Evolutionary conservation across 2,329 filamentous ascomycete genomes (phyloP), one percentile per base, ranked within the genome.

Genomic region (Chrysoporthe puriensis): DNA sequence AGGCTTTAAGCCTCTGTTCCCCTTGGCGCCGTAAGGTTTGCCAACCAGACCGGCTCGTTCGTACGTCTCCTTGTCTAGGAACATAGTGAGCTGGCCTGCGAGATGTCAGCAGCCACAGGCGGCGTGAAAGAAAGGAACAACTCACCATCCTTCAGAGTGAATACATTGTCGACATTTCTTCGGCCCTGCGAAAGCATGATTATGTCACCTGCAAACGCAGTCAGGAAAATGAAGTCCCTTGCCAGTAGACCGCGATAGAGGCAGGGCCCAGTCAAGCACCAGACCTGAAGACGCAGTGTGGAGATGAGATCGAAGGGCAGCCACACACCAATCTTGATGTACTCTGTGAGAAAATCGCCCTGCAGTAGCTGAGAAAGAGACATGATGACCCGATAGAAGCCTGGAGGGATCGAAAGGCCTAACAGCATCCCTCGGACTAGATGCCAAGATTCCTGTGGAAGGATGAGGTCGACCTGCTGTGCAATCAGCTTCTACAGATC

Each of bases 101-200:
- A 4, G 46, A 50, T 66, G n/a, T 66, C 26, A 66, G 65, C 34
- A 34, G 42, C 32, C 14, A 64, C 3, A 16, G 74, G 62, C 67
- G 2, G 18, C 21, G 13, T 4, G 40, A 18, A 58, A 58, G 36
- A 9, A 18, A 16, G 32, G 40, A 50, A 42, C 21, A 11, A 70
- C 76, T 63, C 81, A 87, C 93, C 94, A 72, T 93, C 86, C 66
- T 81, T 84, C 1, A 98, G 79, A 0, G 86, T 86, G 76, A 93
- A 95, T 2, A 90, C 83, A 72, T 91, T 92, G 73, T 94, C 91
- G 2, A 90, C 84, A 2, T 88, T 89, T 8, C 85, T 81, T 43
- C 86, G 85, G 14, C 93, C 94, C 77, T 94, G 87, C 0, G 94
- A 97, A 2, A 97, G 84, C 91, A 98, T 92, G 72, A 92, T 78